Base-by-base conservation (phyloP, 192 early-diverging fungal species). In the Spinellus fusiger region DNA sequence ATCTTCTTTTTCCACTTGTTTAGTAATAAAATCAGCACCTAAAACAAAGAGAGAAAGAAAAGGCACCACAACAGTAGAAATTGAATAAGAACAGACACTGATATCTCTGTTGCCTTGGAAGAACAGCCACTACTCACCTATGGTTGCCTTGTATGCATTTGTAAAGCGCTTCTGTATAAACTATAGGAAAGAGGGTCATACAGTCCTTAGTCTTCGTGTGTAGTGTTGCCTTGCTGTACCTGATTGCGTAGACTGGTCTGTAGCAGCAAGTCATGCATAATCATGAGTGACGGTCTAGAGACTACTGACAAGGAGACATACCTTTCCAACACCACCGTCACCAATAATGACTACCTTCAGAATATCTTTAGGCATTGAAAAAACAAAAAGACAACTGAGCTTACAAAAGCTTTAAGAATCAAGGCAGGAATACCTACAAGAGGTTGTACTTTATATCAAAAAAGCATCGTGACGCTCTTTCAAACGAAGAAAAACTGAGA, bases 111-210 rank as follows among this genome's bases (percentile, higher is more conserved):
- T n/a, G n/a, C n/a, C n/a, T n/a, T n/a, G n/a, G n/a, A n/a, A n/a
- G n/a, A n/a, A n/a, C n/a, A n/a, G n/a, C n/a, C n/a, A n/a, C n/a
- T n/a, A 38, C 62, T 1, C 51, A 68, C 96, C 96, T 66, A 98
- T 96, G 7, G 96, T 98, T 10, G 96, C 96, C 70, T 96, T 96
- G 82, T 98, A 98, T 68, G 93, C 89, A 65, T 86, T 94, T 62
- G 80, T 91, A 71, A 98, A 98, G 54, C 87, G 85, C 56, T 87
- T 89, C 69, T 93, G 90, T 49, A 98, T 92, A 68, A 89, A 96
- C 81, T 95, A 35, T 10, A n/a, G 22, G 33, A 12, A n/a, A 8
- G 20, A 28, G 18, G 1, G 32, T 50, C 18, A n/a, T 23, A 54
- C 28, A 47, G n/a, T 60, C 20, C 7, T 28, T 35, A 22, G 34